phyloP scores from a whole-genome alignment of 1,284 basidiomycete species.

The Heliocybe sulcata region DNA sequence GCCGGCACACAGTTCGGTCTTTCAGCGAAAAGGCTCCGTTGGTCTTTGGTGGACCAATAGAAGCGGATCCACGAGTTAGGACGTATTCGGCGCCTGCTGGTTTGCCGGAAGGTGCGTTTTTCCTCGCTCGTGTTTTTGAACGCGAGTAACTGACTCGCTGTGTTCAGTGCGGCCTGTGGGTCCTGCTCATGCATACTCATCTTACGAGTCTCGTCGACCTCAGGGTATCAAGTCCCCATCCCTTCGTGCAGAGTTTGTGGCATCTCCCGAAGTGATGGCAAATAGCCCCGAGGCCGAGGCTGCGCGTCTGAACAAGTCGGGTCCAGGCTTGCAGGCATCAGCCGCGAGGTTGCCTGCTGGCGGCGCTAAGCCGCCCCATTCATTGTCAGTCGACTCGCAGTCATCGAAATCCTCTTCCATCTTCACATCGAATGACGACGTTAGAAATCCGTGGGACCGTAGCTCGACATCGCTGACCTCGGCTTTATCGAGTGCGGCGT shows the following conservation, averaged over 20 bases:
- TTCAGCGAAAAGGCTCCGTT: neutral
- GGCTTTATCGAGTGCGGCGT: neutral
- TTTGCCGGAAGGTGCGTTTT: neutral
- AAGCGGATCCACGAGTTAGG: neutral
- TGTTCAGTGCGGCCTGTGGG: neutral
- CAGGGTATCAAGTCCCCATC: neutral
- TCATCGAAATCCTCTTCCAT: neutral
- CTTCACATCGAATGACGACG: neutral
- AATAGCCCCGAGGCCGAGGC: neutral
- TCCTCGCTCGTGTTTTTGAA: neutral
- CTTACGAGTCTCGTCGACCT: neutral
- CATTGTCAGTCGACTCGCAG: neutral
- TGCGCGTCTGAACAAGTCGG: neutral
- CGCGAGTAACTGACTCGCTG: neutral
- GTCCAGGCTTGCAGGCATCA: neutral
- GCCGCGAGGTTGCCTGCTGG: neutral
- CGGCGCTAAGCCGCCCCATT: neutral
- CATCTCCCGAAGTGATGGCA: neutral
- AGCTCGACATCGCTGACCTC: neutral
- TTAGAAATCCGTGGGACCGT: neutral
- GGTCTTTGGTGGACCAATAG: neutral
- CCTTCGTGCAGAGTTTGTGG: neutral
- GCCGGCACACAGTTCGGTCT: neutral
- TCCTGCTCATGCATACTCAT: neutral
- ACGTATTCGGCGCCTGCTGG: neutral